These are phyloP conservation scores for Ramichloridium luteum DNA, from an alignment of 2,329 filamentous ascomycete genomes.

Conservation along the genomic window DNA sequence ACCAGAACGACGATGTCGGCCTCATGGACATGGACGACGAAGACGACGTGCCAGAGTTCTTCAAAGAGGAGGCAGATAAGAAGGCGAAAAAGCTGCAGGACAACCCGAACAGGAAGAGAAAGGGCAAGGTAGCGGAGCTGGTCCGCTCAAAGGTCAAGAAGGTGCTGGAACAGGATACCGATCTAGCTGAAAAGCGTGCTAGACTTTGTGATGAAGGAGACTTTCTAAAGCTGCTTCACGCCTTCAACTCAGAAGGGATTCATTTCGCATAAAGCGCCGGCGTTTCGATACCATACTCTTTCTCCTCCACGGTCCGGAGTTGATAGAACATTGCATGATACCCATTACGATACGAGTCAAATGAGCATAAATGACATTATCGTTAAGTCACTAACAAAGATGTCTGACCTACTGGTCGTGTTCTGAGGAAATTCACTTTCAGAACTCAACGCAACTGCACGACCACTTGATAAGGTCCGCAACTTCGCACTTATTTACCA, in stretches of 20 bases:
- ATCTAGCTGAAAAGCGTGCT: conserved; percentile 67
- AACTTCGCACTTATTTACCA: too few species aligned
- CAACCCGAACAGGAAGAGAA: conserved; percentile 53
- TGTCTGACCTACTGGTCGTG: too few species aligned
- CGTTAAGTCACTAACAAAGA: too few species aligned
- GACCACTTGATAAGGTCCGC: too few species aligned
- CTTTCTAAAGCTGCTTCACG: conserved; percentile 68
- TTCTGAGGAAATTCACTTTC: too few species aligned
- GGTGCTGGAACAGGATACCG: conserved; percentile 70
- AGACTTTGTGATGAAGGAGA: conserved; percentile 87
- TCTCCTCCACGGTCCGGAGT: too few species aligned
- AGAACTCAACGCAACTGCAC: too few species aligned
- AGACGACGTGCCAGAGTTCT: conserved; percentile 71
- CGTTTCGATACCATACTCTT: too few species aligned
- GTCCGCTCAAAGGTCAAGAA: conserved; percentile 79
- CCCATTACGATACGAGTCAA: too few species aligned
- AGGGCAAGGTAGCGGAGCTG: conserved; percentile 66
- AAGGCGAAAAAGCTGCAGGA: conserved; percentile 42
- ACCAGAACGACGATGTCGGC: conserved; percentile 35
- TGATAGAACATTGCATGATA: too few species aligned
- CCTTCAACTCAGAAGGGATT: conserved; percentile 85
- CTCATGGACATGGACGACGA: conserved; percentile 46
- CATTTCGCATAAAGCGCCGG: conserved; percentile 59
- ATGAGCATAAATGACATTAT: too few species aligned
- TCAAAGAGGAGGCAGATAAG: conserved; percentile 51